Base-by-base conservation (phyloP, 148 eudicot species). In the Diospyros lotus region DNA sequence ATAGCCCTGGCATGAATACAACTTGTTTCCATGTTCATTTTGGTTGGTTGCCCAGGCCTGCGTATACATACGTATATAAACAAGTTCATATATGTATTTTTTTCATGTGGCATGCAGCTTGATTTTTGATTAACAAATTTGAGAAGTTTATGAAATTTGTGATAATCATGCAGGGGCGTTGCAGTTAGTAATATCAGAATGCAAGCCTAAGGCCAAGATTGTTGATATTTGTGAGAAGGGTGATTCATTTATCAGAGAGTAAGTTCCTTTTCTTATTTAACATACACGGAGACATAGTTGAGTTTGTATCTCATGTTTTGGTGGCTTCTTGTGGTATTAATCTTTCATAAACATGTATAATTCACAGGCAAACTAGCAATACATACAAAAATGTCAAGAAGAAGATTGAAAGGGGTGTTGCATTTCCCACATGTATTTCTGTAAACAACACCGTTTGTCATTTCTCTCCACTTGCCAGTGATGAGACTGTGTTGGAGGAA, bases 351-450 rank as follows among this genome's bases (percentile, higher is more conserved):
- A 52, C 62, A 42, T 58, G n/a, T 28, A 17, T 68, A 55, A 14
- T 69, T 5, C 77, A 15, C 76, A 93, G 98, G 80, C 91, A 89
- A 82, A 73, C 92, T 69, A 94, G 88, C 1, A 91, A 79, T 72
- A 88, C 84, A 89, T 93, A 91, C 83, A 93, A 93, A 84, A 93
- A 84, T 72, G 88, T 79, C 62, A 93, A 93, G 83, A 93, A 89
- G 91, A 93, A 93, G 94, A 91, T 93, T 51, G 98, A 93, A 81
- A 89, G 84, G 82, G 98, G 98, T 65, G 83, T 94, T 78, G 98
- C 98, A 40, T 94, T 94, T 73, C 98, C 98, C 10, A 89, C 98
- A 8, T 94, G 98, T 79, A 72, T 94, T 46, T 94, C 98, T 1
- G 93, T 93, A 55, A 94, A 94, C 87, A 94, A 87, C 76, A 86